These are phyloP conservation scores for Cercospora brassicicola DNA, from an alignment of 2,329 filamentous ascomycete species.

Conservation along the genomic window DNA sequence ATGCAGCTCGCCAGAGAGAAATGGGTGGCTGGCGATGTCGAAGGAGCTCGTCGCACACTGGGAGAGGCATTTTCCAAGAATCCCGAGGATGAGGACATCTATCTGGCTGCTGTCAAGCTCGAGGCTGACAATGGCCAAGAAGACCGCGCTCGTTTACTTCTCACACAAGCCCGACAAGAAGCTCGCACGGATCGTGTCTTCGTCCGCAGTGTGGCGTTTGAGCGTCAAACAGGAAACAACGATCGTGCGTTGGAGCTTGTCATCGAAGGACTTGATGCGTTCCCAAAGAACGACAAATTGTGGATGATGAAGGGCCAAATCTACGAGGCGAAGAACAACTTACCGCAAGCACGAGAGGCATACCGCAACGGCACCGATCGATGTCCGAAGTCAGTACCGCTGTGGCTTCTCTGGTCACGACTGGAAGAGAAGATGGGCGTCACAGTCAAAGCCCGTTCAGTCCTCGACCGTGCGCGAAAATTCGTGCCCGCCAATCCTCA, in stretches of 20 bases:
- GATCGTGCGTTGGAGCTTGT: slow-evolving; percentile 84
- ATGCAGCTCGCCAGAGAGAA: slow-evolving; percentile 95
- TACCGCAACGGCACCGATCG: slow-evolving; percentile 86
- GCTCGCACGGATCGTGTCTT: slow-evolving; percentile 94
- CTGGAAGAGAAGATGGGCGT: slow-evolving; percentile 83
- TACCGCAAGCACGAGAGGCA: slow-evolving; percentile 82
- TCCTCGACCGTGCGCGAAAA: slow-evolving; percentile 86
- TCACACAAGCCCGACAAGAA: slow-evolving; percentile 79
- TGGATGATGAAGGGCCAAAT: slow-evolving; percentile 99
- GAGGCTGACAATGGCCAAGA: slow-evolving; percentile 86
- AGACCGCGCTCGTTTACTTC: slow-evolving; percentile 76
- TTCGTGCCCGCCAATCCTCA: slow-evolving; percentile 81
- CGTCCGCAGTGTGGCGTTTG: slow-evolving; percentile 94
- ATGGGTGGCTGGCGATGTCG: slow-evolving; percentile 82
- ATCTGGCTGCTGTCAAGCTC: slow-evolving; percentile 92
- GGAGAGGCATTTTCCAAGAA: slow-evolving; percentile 91
- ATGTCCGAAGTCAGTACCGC: slow-evolving; percentile 75
- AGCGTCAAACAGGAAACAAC: slow-evolving; percentile 76
- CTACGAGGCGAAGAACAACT: slow-evolving; percentile 78
- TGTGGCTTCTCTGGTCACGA: slow-evolving; percentile 86
- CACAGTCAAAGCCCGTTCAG: slow-evolving; percentile 86
- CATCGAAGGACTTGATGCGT: slow-evolving; percentile 80
- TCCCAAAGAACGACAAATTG: slow-evolving; percentile 81
- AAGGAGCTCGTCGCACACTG: slow-evolving; percentile 81
- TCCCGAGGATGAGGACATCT: slow-evolving; percentile 96